Conservation (phyloP, 2,329 filamentous ascomycete genomes). For the Apiospora saccharicola region DNA sequence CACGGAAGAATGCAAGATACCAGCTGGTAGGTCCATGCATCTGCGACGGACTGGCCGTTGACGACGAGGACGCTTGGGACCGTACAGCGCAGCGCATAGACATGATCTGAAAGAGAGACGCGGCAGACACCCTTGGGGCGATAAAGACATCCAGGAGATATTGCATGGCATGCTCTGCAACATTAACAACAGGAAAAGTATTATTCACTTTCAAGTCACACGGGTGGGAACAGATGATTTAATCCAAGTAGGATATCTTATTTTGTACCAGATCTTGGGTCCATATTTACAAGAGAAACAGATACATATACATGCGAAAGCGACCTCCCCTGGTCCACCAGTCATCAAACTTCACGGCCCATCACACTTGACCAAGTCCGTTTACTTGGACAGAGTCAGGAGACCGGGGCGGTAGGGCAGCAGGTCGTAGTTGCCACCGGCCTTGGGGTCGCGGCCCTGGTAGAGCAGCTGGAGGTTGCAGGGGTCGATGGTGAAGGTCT, state of each 20-base stretch:
- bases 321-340: not conserved
- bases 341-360: not conserved
- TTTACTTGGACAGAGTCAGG: constrained; percentile 51
- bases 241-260: not conserved
- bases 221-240: not conserved
- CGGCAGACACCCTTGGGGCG: too few relatives aligned
- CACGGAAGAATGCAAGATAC: not conserved
- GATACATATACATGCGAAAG: not conserved
- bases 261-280: not conserved
- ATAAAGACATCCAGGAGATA: not conserved
- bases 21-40: not conserved
- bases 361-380: not conserved
- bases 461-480: constrained; percentile 72
- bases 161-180: not conserved
- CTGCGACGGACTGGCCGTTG: not conserved
- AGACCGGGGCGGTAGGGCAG: constrained; percentile 64
- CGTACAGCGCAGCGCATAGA: not conserved
- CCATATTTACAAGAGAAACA: constrained; percentile 12
- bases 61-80: not conserved
- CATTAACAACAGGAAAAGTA: not conserved
- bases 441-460: constrained; percentile 60
- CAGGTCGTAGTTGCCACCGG: constrained; percentile 53
- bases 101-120: not conserved
- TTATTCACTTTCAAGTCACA: not conserved
- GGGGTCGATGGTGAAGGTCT: constrained; percentile 68